Conservation (phyloP, 2,329 filamentous ascomycete genomes). For the Zopfia rhizophila region DNA sequence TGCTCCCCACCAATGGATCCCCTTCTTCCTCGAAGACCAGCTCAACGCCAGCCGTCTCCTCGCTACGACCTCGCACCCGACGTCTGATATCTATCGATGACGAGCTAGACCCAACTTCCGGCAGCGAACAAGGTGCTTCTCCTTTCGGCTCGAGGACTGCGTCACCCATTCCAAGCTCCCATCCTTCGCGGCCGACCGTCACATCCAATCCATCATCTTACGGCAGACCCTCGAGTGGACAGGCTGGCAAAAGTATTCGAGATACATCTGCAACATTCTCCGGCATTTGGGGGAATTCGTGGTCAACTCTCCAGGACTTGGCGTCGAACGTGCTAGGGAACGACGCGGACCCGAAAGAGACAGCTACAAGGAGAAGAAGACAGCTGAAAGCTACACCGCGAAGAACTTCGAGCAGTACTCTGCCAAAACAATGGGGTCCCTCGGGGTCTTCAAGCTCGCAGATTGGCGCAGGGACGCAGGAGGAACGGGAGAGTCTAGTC, state of each 20-base stretch:
- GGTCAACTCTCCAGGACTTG: conserved; percentile 60
- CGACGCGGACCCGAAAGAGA: conserved; percentile 38
- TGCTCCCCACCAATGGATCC: conserved; percentile 53
- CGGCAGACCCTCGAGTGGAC: conserved; percentile 32
- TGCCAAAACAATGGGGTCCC: conserved; percentile 61
- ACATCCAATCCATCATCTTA: conserved; percentile 43
- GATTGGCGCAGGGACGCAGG: conserved; percentile 57
- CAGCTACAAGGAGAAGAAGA: conserved; percentile 42
- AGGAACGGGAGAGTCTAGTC: conserved; percentile 58
- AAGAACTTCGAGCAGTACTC: conserved; percentile 49
- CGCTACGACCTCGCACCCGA: conserved; percentile 58
- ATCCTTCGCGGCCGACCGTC: conserved; percentile 45
- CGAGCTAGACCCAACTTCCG: conserved; percentile 48
- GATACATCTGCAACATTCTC: conserved; percentile 48
- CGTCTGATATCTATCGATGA: conserved; percentile 62
- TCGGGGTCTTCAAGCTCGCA: conserved; percentile 45
- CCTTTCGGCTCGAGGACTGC: conserved; percentile 51
- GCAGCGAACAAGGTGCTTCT: conserved; percentile 50
- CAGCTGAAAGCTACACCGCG: conserved; percentile 39
- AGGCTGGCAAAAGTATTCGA: conserved; percentile 31
- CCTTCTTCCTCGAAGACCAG: conserved; percentile 52
- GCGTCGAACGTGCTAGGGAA: conserved; percentile 60
- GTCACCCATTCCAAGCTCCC: conserved; percentile 55
- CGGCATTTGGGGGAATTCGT: conserved; percentile 60
- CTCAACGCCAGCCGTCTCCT: conserved; percentile 48